A percentile compares a stretch with the other conserved stretches of the same genome.
Evolutionary conservation across 371 early-diverging fungal genomes (phyloP).

Genomic region (Lichtheimia hyalospora): DNA sequence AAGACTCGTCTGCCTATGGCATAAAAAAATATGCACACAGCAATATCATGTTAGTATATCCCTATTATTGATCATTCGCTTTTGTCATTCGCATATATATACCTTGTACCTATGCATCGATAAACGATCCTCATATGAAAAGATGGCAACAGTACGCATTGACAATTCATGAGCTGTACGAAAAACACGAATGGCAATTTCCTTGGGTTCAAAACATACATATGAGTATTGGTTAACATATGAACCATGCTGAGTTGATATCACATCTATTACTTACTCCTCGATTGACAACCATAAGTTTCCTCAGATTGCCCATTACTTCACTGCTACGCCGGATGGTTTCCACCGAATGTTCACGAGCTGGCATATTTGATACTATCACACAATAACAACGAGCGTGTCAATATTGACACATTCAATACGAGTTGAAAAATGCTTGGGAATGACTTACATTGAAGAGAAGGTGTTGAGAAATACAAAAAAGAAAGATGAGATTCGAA

Average conservation of each 20-base stretch:
- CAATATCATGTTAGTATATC: neutral
- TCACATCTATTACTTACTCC: conserved; percentile 43
- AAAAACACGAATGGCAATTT: conserved; percentile 92
- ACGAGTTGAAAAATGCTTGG: too few relatives aligned
- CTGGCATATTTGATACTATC: conserved; percentile 14
- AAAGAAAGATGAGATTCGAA: conserved; percentile 1
- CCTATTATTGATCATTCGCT: neutral
- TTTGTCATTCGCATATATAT: conserved; percentile 1
- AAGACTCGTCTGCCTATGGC: conserved; percentile 87
- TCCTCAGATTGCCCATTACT: conserved; percentile 53
- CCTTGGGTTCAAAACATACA: conserved; percentile 30
- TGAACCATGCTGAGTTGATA: too few relatives aligned
- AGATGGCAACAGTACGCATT: conserved; percentile 87
- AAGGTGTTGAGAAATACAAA: neutral
- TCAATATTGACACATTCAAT: neutral
- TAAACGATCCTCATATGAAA: conserved; percentile 88
- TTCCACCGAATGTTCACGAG: conserved; percentile 62
- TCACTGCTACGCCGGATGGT: conserved; percentile 61
- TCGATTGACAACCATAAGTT: conserved; percentile 66
- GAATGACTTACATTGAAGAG: too few relatives aligned
- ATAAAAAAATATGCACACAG: too few relatives aligned
- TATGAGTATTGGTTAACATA: too few relatives aligned
- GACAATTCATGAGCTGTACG: conserved; percentile 92
- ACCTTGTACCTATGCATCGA: conserved; percentile 93
- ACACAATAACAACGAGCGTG: neutral